Conservation (phyloP, 1,284 basidiomycete species). For the Boletus semigastroideus region DNA sequence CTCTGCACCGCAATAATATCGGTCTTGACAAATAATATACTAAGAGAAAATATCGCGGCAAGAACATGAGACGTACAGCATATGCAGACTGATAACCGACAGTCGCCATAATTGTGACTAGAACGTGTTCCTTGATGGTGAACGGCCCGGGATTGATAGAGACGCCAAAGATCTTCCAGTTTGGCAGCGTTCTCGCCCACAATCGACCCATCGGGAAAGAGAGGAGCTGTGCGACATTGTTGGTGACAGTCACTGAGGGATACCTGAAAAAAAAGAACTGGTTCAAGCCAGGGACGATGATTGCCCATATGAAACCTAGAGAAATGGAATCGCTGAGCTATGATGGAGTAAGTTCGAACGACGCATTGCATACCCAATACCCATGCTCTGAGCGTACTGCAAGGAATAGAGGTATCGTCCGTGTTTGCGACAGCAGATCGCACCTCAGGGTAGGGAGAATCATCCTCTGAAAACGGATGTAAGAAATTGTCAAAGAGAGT, state of each 20-base stretch:
- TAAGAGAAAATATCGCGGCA: neutral
- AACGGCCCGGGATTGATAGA: constrained; percentile 71
- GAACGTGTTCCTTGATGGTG: constrained; percentile 69
- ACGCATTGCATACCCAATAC: constrained; percentile 44
- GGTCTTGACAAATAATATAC: constrained; percentile 12
- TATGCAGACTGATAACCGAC: constrained; percentile 51
- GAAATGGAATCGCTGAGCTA: neutral
- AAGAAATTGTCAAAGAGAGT: neutral
- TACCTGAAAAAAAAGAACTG: constrained; percentile 71
- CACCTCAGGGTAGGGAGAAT: constrained; percentile 50
- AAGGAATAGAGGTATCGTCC: constrained; percentile 64
- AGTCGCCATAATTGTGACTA: constrained; percentile 76
- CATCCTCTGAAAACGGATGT: constrained; percentile 40
- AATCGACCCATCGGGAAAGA: constrained; percentile 62
- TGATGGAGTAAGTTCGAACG: neutral
- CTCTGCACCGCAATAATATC: constrained; percentile 74
- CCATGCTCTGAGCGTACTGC: constrained; percentile 67
- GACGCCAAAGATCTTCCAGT: constrained; percentile 55
- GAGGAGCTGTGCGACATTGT: constrained; percentile 67
- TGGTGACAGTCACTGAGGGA: constrained; percentile 50
- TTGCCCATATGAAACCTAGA: constrained; percentile 48
- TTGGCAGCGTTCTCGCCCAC: constrained; percentile 57
- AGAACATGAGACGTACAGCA: constrained; percentile 17
- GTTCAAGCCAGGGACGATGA: constrained; percentile 59
- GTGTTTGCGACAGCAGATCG: constrained; percentile 73